These are phyloP conservation scores for Microbotryomycetes sp. DNA, from an alignment of 1,284 basidiomycete genomes.

Conservation along the genomic window DNA sequence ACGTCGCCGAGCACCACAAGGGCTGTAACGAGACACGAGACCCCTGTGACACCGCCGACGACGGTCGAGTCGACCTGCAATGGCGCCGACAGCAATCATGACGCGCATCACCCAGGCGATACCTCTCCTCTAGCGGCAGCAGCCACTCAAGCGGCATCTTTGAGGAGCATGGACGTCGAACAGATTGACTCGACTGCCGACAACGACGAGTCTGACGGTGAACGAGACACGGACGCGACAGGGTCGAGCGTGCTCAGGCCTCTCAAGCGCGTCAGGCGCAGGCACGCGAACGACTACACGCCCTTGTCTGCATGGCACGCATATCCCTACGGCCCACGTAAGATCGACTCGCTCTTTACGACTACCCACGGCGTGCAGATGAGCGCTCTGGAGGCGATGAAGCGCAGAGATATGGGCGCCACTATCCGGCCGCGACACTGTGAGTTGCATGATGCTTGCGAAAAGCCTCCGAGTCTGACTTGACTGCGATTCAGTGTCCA, in stretches of 20 bases:
- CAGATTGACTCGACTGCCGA: neutral
- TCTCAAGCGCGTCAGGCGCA: neutral
- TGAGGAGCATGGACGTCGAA: neutral
- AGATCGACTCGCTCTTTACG: neutral
- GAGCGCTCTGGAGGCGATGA: constrained; percentile 10
- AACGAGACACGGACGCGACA: too few species aligned
- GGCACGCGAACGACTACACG: neutral
- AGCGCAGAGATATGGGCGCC: constrained; percentile 16
- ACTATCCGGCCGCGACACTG: neutral
- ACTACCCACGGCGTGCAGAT: constrained; percentile 5
- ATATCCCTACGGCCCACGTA: neutral
- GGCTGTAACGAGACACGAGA: too few species aligned
- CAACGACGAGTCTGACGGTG: constrained; percentile 1
- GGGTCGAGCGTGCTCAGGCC: too few species aligned
- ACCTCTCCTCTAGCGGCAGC: neutral
- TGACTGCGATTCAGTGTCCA: constrained; percentile 6
- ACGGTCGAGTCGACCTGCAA: neutral
- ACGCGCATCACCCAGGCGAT: neutral
- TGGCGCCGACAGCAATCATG: neutral
- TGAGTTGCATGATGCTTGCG: constrained; percentile 6
- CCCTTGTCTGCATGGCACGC: neutral
- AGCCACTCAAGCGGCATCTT: too few species aligned
- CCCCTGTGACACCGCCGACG: neutral
- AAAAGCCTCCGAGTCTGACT: too few species aligned
- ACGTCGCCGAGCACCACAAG: too few species aligned